Percentiles rank a stretch among this genome's conserved stretches.
Evolutionary conservation across 2,329 filamentous ascomycete species (phyloP).

Genomic region (Aspergillus jensenii): DNA sequence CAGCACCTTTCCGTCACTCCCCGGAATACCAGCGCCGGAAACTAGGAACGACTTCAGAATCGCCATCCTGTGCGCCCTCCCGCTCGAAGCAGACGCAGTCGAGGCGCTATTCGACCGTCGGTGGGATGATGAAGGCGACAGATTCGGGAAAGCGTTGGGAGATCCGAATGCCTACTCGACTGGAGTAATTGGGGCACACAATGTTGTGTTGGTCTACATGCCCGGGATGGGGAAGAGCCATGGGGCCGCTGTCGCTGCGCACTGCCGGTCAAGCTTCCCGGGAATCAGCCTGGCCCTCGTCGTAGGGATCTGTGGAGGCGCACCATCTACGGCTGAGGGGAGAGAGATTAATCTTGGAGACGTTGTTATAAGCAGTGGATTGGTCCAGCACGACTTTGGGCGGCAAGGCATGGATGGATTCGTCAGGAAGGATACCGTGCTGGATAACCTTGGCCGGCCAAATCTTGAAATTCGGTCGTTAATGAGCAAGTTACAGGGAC

Average conservation of each 20-base stretch:
- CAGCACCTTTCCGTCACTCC: no score
- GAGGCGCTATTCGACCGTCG: slow-evolving; percentile 3
- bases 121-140: neutral
- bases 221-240: neutral
- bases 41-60: neutral
- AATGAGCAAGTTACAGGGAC: no score
- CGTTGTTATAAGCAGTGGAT: neutral
- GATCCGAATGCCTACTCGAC: slow-evolving; percentile 5
- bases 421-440: slow-evolving; percentile 14
- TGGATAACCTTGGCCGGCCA: no score
- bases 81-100: slow-evolving; percentile 3
- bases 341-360: slow-evolving; percentile 1
- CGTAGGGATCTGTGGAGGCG: slow-evolving; percentile 9
- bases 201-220: slow-evolving; percentile 6
- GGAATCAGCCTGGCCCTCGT: neutral
- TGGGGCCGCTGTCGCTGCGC: neutral
- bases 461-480: no score
- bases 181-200: neutral
- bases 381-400: slow-evolving; percentile 2
- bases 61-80: slow-evolving; percentile 6
- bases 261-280: slow-evolving; percentile 1
- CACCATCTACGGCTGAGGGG: neutral
- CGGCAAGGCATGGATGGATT: slow-evolving; percentile 13
- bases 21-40: no score
- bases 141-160: neutral